These are phyloP conservation scores for Saturnispora saitoi DNA, from an alignment of 805 yeast species.

Conservation along the genomic window DNA sequence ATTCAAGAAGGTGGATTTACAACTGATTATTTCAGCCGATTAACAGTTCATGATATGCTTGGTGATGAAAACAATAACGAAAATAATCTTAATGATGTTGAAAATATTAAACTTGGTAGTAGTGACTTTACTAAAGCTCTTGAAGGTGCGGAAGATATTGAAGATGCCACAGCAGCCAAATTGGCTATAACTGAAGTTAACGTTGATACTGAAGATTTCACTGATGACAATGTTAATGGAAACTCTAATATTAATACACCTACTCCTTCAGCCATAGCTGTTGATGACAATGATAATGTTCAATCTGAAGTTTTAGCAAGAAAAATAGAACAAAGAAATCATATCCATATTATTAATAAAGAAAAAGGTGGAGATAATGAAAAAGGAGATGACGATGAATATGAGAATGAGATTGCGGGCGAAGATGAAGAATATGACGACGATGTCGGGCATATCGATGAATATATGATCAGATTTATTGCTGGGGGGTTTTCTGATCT, in stretches of 20 bases:
- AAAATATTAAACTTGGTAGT: constrained; percentile 22
- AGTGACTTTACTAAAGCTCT: constrained; percentile 35
- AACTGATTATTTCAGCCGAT: constrained; percentile 85
- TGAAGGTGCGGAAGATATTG: constrained; percentile 94
- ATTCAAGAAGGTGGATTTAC: constrained; percentile 98
- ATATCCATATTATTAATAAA: constrained; percentile 2
- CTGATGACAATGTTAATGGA: constrained; percentile 32
- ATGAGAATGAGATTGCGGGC: too few species aligned
- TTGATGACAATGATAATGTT: constrained; percentile 13
- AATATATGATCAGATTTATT: constrained; percentile 88
- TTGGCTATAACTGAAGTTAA: constrained; percentile 81
- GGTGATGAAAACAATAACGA: constrained; percentile 44
- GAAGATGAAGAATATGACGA: constrained; percentile 49
- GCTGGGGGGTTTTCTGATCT: constrained; percentile 61
- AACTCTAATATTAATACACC: constrained; percentile 29
- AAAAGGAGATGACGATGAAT: constrained; percentile 47
- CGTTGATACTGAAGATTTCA: constrained; percentile 79
- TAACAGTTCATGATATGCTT: constrained; percentile 77
- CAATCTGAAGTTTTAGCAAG: constrained; percentile 19
- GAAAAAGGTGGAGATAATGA: constrained; percentile 15
- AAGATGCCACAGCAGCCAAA: constrained; percentile 81
- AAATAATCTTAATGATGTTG: constrained; percentile 35
- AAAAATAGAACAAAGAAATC: constrained; percentile 13
- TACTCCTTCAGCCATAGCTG: constrained; percentile 19
- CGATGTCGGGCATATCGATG: constrained; percentile 79